These are phyloP conservation scores for Malus hybrid DNA, from an alignment of 331 rosid species.

Conservation along the genomic window DNA sequence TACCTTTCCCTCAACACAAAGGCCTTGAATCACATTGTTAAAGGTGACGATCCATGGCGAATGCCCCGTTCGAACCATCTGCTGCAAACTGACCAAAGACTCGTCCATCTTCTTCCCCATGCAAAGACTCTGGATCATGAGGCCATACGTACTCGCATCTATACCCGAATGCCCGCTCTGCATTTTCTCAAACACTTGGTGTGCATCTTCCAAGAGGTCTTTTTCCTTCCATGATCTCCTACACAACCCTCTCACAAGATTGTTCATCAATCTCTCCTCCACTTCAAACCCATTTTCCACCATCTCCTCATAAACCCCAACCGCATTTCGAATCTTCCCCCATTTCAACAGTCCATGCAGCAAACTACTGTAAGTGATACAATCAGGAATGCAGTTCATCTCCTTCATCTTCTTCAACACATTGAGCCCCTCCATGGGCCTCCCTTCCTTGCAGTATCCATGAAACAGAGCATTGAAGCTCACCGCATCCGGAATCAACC, in stretches of 20 bases:
- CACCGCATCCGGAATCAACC: constrained; percentile 50
- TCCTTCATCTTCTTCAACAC: constrained; percentile 58
- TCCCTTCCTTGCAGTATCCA: constrained; percentile 75
- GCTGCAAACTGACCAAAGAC: constrained; percentile 32
- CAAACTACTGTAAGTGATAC: constrained; percentile 49
- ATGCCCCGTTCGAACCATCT: constrained; percentile 42
- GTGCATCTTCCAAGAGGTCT: constrained; percentile 36
- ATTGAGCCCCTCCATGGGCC: constrained; percentile 44
- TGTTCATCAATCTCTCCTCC: constrained; percentile 46
- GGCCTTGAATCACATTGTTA: constrained; percentile 36
- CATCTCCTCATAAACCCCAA: constrained; percentile 50
- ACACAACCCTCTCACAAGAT: constrained; percentile 52
- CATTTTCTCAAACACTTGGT: constrained; percentile 56
- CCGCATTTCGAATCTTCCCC: constrained; percentile 35
- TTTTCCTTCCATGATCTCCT: constrained; percentile 33
- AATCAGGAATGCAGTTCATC: constrained; percentile 50
- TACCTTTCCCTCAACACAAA: constrained; percentile 37
- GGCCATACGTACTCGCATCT: constrained; percentile 36
- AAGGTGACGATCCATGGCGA: constrained; percentile 20
- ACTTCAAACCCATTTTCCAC: constrained; percentile 40
- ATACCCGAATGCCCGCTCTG: constrained; percentile 17
- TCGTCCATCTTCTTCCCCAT: constrained; percentile 29
- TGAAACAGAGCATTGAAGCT: constrained; percentile 54
- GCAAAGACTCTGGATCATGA: constrained; percentile 40
- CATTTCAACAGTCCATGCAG: constrained; percentile 69